Conservation (phyloP, 106 monocot species). For the Acorus calamus region DNA sequence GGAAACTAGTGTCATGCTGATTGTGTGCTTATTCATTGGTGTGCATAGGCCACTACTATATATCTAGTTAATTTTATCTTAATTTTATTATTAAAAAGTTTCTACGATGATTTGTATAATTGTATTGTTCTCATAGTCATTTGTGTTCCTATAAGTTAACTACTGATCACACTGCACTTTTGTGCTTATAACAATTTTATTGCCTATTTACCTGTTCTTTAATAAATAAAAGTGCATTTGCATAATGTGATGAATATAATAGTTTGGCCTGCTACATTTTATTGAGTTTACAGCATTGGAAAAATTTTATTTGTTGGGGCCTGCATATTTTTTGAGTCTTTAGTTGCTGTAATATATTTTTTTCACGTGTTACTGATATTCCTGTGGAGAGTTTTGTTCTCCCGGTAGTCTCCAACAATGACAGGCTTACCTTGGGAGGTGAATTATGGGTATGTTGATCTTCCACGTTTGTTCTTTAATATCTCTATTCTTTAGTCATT, state of each 20-base stretch:
- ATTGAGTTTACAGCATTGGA: conserved; percentile 74
- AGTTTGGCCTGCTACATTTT: conserved; percentile 7
- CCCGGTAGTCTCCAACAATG: conserved; percentile 95
- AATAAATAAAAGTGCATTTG: not conserved
- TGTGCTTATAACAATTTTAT: no score
- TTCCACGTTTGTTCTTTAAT: not conserved
- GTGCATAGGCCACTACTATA: no score
- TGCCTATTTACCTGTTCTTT: not conserved
- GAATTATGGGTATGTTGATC: conserved; percentile 76
- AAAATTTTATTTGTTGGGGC: conserved; percentile 99
- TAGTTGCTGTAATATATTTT: conserved; percentile 95
- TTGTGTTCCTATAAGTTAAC: no score
- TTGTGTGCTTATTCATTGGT: no score
- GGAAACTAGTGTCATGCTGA: no score
- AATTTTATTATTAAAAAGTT: no score
- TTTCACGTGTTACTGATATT: conserved; percentile 96
- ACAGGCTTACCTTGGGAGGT: conserved; percentile 90
- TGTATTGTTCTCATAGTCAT: no score
- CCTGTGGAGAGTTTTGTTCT: conserved; percentile 92
- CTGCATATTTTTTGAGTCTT: conserved; percentile 91
- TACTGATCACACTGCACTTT: no score
- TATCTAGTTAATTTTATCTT: no score
- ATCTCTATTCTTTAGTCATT: not conserved
- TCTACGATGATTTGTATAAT: no score
- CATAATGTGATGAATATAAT: not conserved